Evolutionary conservation across 2,329 filamentous ascomycete species (phyloP), one percentile per base, ranked within the genome.

Genomic region (Cordyceps cicadae): DNA sequence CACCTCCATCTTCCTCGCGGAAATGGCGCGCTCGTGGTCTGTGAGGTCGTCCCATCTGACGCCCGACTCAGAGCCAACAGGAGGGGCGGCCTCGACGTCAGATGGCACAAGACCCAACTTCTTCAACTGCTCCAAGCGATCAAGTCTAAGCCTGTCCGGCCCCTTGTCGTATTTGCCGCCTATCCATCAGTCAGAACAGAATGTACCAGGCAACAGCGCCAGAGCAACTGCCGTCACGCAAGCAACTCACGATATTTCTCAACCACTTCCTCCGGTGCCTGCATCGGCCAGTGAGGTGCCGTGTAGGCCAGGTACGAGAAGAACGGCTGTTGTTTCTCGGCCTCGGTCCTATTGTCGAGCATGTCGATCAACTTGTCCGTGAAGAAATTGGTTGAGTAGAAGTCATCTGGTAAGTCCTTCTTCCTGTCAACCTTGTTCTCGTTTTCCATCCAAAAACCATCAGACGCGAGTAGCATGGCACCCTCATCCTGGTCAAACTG

Each of bases 271-370:
- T 75, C 72, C 0, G 78, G 76, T 8, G 76, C 78, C 64, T 81
- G 80, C 2, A 82, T 68, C 0, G 79, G 80, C 79, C 79, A 82
- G 64, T 82, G 80, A 0, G 79, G 79, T 7, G 60, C 60, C 0
- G 82, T 83, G 67, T 84, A 86, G 1, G 82, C 81, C 2, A 81
- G 71, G 66, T 84, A 85, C 1, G 71, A 81, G 65, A 85, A 85
- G 71, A 85, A 85, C 0, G 81, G 78, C 43, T 66, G 63, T 1
- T 70, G 63, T 24, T 71, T 67, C 0, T 64, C 63, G 7, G 49
- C 69, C 64, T 63, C 70, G 9, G 24, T 49, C 4, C 43, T 24
- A 21, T 26, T 15, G 21, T 15, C 21, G 15, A 32, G 48, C 80
- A 77, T 41, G 74, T 70, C 1, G 7, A 83, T 65, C 74, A 84